These are phyloP conservation scores for Penicillium thymicola DNA, from an alignment of 2,329 filamentous ascomycete genomes.

Conservation along the genomic window DNA sequence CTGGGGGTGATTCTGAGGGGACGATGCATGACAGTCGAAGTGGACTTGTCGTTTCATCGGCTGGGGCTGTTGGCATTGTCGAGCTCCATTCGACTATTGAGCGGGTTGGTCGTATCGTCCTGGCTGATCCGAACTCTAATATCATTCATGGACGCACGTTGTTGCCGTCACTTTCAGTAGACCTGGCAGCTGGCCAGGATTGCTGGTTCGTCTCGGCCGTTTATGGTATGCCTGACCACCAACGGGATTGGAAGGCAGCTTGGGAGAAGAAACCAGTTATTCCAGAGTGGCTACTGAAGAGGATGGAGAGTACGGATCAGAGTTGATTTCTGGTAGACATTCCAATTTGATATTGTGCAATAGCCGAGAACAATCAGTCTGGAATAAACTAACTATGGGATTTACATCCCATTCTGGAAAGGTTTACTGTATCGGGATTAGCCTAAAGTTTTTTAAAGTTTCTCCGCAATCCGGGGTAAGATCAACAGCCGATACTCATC, in stretches of 20 bases:
- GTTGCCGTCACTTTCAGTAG: constrained; percentile 66
- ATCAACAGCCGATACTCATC: background rate
- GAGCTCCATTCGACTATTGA: constrained; percentile 39
- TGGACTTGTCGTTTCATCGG: constrained; percentile 47
- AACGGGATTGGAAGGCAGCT: constrained; percentile 54
- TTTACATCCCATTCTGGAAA: background rate
- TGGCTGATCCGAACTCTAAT: constrained; percentile 77
- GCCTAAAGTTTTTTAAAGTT: background rate
- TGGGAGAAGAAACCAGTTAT: constrained; percentile 60
- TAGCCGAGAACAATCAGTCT: background rate
- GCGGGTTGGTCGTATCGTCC: constrained; percentile 63
- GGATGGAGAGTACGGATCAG: constrained; percentile 39
- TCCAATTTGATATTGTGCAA: background rate
- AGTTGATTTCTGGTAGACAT: background rate
- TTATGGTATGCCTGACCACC: constrained; percentile 62
- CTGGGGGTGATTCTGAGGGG: constrained; percentile 43
- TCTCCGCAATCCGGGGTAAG: constrained; percentile 9
- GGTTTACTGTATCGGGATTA: background rate
- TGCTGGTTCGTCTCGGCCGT: constrained; percentile 69
- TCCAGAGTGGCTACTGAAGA: constrained; percentile 58
- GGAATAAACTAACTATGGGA: background rate
- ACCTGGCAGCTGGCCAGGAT: constrained; percentile 55
- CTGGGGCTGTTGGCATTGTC: constrained; percentile 51
- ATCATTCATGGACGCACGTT: constrained; percentile 68
- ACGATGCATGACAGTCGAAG: constrained; percentile 32